Evolutionary conservation across 345 rosid genomes (phyloP), one percentile per base, ranked within the genome.

Genomic region (Lepidium africanum): DNA sequence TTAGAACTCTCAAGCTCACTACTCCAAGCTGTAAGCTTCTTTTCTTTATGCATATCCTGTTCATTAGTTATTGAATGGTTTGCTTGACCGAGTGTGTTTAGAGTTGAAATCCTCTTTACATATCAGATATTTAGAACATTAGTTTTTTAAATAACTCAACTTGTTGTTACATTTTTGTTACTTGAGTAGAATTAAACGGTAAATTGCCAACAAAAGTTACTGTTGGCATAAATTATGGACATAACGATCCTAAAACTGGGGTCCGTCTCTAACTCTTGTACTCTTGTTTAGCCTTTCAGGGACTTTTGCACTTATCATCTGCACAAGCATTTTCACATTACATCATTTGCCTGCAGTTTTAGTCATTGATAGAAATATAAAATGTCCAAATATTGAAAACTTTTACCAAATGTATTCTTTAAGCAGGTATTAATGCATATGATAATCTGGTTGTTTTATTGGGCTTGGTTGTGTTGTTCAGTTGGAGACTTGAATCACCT

Each of bases 401-500:
- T 6, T 37, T 10, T 36, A 36, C 14, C 9, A 11, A 10, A 11
- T 37, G 1, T 15, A 33, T 35, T 14, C 27, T 21, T 1, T 9
- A 53, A 9, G 13, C 3, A 0, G 6, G 46, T 39, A 13, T 23
- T 59, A 35, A 36, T 55, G 14, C 14, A 15, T 51, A 40, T 53
- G 40, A 7, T 57, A 9, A 23, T 12, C 14, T 2, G 9, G 12
- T 32, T 49, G 54, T 55, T 42, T 16, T 63, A 10, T 59, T 45
- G 50, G 37, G 33, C 2, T 39, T 39, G 30, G 69, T 69, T 35
- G 45, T 21, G 2, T 8, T 1, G 21, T 70, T 36, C 72, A 83
- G 89, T 87, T 80, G 92, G 92, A 57, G 92, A 86, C 50, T 76
- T 86, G 78, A 86, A 86, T 63, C 92, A 86, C 56, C 86, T 86